Evolutionary conservation across 2,329 filamentous ascomycete species (phyloP).

Genomic region (Neocucurbitaria cava): DNA sequence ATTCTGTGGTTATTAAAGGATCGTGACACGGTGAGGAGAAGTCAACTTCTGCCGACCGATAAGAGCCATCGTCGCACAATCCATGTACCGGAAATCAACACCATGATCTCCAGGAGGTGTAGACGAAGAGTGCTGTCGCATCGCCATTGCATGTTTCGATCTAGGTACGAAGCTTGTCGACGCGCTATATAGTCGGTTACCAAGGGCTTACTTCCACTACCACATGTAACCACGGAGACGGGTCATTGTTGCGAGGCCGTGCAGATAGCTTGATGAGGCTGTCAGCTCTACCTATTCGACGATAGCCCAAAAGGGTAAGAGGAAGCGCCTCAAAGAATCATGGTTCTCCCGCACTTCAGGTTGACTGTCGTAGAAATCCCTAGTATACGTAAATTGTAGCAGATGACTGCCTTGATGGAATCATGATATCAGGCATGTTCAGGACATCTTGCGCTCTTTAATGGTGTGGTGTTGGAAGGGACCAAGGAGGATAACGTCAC

Average conservation of each 20-base stretch:
- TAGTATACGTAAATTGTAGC: conserved; percentile 11
- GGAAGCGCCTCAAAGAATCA: background rate
- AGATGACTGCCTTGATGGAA: too few species aligned
- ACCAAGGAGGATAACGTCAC: background rate
- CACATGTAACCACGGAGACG: background rate
- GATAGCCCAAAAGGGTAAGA: background rate
- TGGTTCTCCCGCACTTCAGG: background rate
- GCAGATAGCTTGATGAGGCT: too few species aligned
- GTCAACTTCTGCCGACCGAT: background rate
- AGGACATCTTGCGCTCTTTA: too few species aligned
- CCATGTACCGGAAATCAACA: background rate
- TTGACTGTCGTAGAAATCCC: background rate
- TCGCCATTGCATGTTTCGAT: too few species aligned
- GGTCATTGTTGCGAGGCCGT: too few species aligned
- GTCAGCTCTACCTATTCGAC: background rate
- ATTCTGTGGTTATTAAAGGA: conserved; percentile 3
- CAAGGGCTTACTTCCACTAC: background rate
- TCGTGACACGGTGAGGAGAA: background rate
- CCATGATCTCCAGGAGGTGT: background rate
- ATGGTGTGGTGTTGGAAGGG: background rate
- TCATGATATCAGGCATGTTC: background rate
- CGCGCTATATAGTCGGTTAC: background rate
- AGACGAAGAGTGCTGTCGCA: too few species aligned
- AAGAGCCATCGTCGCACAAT: background rate
- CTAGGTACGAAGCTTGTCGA: background rate